Evolutionary conservation across 75 land plant species (phyloP).

Genomic region (Gnetum montanum): DNA sequence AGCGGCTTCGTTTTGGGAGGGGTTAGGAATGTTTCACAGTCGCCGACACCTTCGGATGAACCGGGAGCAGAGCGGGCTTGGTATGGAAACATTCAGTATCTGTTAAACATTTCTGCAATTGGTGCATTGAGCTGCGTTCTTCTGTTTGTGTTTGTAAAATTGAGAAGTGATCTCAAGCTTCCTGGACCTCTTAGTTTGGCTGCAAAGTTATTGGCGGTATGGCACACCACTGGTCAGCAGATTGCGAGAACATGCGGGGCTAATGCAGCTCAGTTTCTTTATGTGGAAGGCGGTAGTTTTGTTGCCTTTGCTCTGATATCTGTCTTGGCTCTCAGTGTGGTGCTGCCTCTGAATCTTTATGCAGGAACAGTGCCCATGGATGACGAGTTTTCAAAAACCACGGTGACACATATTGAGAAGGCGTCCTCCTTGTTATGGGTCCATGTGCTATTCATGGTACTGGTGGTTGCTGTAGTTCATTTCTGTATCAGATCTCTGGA

Average conservation of each 20-base stretch:
- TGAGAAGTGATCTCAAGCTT: slow-evolving; percentile 67
- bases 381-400: slow-evolving; percentile 75
- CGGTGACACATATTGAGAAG: slow-evolving; percentile 48
- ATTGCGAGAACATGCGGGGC: slow-evolving; percentile 78
- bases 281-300: slow-evolving; percentile 67
- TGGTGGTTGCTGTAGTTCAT: slow-evolving; percentile 50
- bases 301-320: slow-evolving; percentile 28
- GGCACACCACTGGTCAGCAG: slow-evolving; percentile 69
- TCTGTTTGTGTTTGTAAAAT: slow-evolving; percentile 75
- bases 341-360: slow-evolving; percentile 66
- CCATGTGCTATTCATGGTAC: slow-evolving; percentile 43
- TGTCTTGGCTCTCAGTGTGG: slow-evolving; percentile 21
- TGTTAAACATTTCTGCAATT: slow-evolving; percentile 59
- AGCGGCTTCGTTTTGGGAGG: too few relatives aligned
- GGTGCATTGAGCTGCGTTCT: slow-evolving; percentile 58
- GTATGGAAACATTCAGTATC: slow-evolving; percentile 85
- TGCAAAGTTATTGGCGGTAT: slow-evolving; percentile 69
- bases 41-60: slow-evolving; percentile 9
- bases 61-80: slow-evolving; percentile 27
- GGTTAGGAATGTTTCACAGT: too few relatives aligned
- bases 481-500: slow-evolving; percentile 42
- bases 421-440: slow-evolving; percentile 58
- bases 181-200: slow-evolving; percentile 54
- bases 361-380: slow-evolving; percentile 29
- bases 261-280: slow-evolving; percentile 76